These are phyloP conservation scores for Cyberlindnera subsufficiens DNA, from an alignment of 805 yeast species.

Conservation along the genomic window DNA sequence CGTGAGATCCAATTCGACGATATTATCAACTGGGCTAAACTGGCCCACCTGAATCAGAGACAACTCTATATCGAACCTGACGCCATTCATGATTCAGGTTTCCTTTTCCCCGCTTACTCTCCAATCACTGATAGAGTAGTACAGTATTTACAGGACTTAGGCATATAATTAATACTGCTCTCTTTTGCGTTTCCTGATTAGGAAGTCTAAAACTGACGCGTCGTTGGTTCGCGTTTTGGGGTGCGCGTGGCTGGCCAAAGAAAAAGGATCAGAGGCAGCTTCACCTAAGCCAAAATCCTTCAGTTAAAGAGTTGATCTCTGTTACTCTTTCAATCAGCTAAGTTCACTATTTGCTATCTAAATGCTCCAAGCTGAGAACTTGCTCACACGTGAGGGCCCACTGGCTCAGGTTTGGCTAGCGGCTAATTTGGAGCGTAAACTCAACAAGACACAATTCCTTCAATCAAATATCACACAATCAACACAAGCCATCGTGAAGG, in stretches of 20 bases:
- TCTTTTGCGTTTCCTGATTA: no score
- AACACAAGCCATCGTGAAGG: slow-evolving; percentile 54
- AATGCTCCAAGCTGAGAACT: slow-evolving; percentile 46
- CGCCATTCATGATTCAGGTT: slow-evolving; percentile 5
- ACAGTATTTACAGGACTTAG: no score
- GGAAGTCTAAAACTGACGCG: no score
- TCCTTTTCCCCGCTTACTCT: not conserved
- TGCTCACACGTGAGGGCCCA: slow-evolving; percentile 70
- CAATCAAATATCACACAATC: slow-evolving; percentile 68
- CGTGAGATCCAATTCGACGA: slow-evolving; percentile 12
- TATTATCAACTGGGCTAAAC: slow-evolving; percentile 1
- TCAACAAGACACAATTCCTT: slow-evolving; percentile 65
- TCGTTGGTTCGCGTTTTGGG: no score
- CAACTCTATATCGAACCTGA: not conserved
- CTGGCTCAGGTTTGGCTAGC: slow-evolving; percentile 91
- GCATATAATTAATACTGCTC: no score
- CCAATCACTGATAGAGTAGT: not conserved
- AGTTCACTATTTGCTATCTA: not conserved
- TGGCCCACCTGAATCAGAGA: not conserved
- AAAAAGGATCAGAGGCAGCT: no score
- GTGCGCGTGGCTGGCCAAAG: no score
- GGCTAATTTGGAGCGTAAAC: slow-evolving; percentile 76
- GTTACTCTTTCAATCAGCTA: not conserved
- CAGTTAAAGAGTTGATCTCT: not conserved
- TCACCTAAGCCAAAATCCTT: no score